Base-by-base conservation (phyloP, 2,329 filamentous ascomycete species). In the Leptographium radiaticola region DNA sequence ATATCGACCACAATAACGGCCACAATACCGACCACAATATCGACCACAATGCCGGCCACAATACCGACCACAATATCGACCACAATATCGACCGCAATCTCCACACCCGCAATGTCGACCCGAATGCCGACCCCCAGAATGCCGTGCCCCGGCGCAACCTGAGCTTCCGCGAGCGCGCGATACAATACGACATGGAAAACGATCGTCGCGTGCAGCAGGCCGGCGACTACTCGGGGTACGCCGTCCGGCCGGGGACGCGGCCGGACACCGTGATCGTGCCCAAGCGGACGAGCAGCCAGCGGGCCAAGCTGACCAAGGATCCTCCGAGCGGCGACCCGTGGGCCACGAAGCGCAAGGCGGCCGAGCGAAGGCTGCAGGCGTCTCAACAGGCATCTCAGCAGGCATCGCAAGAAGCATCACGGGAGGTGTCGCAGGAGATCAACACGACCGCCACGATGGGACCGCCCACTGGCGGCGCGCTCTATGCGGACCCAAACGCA, bases 161-260 rank as follows among this genome's bases (percentile, higher is more conserved):
- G 43, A 83, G 79, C 64, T 79, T 80, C 64, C 76, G 78, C n/a
- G 79, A 83, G 58, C 74, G 77, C 52, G 71, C 79, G 8, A 71
- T 68, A 3, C 71, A 69, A 25, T 25, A 25, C 25, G 5, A 25
- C 5, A 2, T 25, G 56, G 9, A 36, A 13, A 70, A 71, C 49
- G 72, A 75, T 20, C 59, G 70, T 43, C 64, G 66, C 16, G 58
- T 69, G 11, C 65, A 69, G 3, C 64, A 61, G 31, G 63, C 57
- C 1, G 54, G 60, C 6, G 53, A 54, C 1, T 13, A n/a, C 20
- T 43, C 45, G 11, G 52, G 0, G 18, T n/a, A n/a, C n/a, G n/a
- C n/a, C n/a, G n/a, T n/a, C n/a, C 43, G 1, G 11, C 30, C 5
- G 30, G 33, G n/a, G 7, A 20, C 9, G 16, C 33, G 13, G 31